A percentile compares a stretch with the other conserved stretches of the same genome.
Conservation (phyloP, 169 alveolate genomes). For the Cryptosporidium xiaoi region DNA sequence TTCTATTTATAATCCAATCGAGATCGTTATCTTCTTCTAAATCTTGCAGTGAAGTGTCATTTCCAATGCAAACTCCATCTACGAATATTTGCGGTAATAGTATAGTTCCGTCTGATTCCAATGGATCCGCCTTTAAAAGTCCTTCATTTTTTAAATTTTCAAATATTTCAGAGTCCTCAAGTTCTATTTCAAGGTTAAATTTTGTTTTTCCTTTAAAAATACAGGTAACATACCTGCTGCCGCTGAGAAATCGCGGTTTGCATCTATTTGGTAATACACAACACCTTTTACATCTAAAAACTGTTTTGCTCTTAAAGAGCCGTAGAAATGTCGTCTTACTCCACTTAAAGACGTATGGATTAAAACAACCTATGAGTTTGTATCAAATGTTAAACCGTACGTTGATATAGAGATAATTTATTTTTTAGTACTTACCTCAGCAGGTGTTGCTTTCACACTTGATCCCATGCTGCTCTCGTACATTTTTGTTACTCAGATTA, state of each 20-base stretch:
- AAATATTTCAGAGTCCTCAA: slow-evolving; percentile 83
- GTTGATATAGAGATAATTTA: background rate
- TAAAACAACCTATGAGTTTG: slow-evolving; percentile 78
- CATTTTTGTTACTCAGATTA: background rate
- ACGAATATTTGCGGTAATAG: slow-evolving; percentile 86
- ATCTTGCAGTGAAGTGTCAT: slow-evolving; percentile 84
- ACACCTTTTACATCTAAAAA: slow-evolving; percentile 88
- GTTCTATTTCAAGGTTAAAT: slow-evolving; percentile 55
- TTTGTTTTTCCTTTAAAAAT: background rate
- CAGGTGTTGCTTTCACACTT: slow-evolving; percentile 64
- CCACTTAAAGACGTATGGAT: slow-evolving; percentile 87
- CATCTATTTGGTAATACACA: slow-evolving; percentile 85
- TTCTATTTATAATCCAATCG: slow-evolving; percentile 75
- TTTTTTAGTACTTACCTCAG: slow-evolving; percentile 54
- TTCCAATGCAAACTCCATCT: slow-evolving; percentile 87
- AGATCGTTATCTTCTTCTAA: slow-evolving; percentile 90
- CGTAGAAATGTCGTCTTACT: slow-evolving; percentile 83
- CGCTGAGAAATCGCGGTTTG: slow-evolving; percentile 85
- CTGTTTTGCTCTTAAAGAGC: slow-evolving; percentile 85
- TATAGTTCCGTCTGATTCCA: slow-evolving; percentile 74
- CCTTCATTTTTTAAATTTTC: slow-evolving; percentile 85
- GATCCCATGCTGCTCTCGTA: slow-evolving; percentile 54
- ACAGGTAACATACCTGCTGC: slow-evolving; percentile 83
- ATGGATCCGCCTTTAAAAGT: slow-evolving; percentile 76
- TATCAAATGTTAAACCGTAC: background rate